Percentiles rank a stretch among this genome's conserved stretches.
phyloP scores from a whole-genome alignment of 108 stramenopile species.

The Stephanodiscus minutulus region DNA sequence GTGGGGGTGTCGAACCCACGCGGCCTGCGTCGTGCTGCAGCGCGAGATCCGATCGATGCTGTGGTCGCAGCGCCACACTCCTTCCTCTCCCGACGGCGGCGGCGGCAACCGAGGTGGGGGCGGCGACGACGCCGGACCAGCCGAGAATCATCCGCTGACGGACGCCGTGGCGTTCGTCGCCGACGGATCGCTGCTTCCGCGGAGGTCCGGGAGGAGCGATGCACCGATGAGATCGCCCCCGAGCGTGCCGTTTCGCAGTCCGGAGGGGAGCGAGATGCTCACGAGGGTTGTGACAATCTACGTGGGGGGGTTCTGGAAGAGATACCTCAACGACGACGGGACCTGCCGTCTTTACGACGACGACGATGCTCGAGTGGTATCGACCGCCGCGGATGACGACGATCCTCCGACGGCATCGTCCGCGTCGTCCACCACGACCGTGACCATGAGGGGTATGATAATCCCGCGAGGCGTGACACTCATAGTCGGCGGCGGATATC shows the following conservation, averaged over 20 bases:
- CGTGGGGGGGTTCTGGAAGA: slow-evolving; percentile 51
- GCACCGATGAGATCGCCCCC: slow-evolving; percentile 79
- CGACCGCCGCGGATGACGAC: no score
- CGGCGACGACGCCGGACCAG: not conserved
- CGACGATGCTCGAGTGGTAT: no score
- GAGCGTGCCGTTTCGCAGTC: slow-evolving; percentile 73
- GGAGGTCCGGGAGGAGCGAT: slow-evolving; percentile 74
- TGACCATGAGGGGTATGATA: slow-evolving; percentile 75
- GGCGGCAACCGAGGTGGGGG: not conserved
- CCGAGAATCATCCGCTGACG: no score
- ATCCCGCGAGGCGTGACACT: slow-evolving; percentile 88
- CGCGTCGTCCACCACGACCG: slow-evolving; percentile 7
- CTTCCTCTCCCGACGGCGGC: not conserved
- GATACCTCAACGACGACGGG: slow-evolving; percentile 31
- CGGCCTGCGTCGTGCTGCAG: slow-evolving; percentile 70
- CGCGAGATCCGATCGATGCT: slow-evolving; percentile 55
- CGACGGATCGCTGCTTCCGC: slow-evolving; percentile 78
- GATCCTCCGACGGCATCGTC: not conserved
- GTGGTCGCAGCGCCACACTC: not conserved
- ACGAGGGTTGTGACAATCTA: slow-evolving; percentile 48
- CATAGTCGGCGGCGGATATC: slow-evolving; percentile 96
- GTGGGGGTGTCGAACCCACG: slow-evolving; percentile 47
- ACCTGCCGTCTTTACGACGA: not conserved
- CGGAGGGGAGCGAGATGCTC: slow-evolving; percentile 45
- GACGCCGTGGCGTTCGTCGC: slow-evolving; percentile 82